Percentiles rank a stretch among this genome's conserved stretches.
These are phyloP conservation scores for Aspergillus saccharolyticus DNA, from an alignment of 495 filamentous ascomycete species.

Conservation along the genomic window DNA sequence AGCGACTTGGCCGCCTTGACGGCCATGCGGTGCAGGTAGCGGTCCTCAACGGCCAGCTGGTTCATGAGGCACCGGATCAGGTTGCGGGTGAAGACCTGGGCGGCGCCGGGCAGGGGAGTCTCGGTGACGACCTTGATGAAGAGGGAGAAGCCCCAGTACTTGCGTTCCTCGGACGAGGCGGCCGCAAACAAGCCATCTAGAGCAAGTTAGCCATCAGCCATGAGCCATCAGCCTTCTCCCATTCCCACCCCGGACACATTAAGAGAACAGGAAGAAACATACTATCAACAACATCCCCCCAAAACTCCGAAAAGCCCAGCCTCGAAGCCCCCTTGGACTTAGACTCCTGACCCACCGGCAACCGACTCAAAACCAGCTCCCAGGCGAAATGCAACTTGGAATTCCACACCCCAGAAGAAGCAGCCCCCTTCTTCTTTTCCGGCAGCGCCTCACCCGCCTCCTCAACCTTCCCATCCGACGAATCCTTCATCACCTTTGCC, in stretches of 20 bases:
- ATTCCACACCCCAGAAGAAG: slow-evolving; percentile 66
- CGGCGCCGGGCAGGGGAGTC: slow-evolving; percentile 41
- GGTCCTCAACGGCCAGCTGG: slow-evolving; percentile 75
- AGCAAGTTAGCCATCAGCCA: background rate
- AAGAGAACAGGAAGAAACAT: slow-evolving; percentile 30
- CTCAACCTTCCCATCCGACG: slow-evolving; percentile 41
- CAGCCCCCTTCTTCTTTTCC: no score
- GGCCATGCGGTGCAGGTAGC: slow-evolving; percentile 79
- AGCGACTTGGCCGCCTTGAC: slow-evolving; percentile 65
- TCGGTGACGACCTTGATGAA: slow-evolving; percentile 65
- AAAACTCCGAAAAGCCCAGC: slow-evolving; percentile 67
- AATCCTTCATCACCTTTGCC: slow-evolving; percentile 74
- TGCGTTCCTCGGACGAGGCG: slow-evolving; percentile 76
- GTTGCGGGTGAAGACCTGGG: slow-evolving; percentile 70
- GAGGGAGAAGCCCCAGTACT: slow-evolving; percentile 85
- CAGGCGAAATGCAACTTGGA: slow-evolving; percentile 84
- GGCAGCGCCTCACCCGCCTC: slow-evolving; percentile 30
- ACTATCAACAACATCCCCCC: slow-evolving; percentile 86
- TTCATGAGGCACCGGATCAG: slow-evolving; percentile 80
- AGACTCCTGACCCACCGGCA: slow-evolving; percentile 26
- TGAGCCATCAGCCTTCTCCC: no score
- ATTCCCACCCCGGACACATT: background rate
- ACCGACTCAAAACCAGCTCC: slow-evolving; percentile 60
- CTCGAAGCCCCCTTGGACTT: slow-evolving; percentile 28
- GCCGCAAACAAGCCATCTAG: slow-evolving; percentile 76